These are phyloP conservation scores for Entrophospora sp. DNA, from an alignment of 192 early-diverging fungal genomes.

Conservation along the genomic window DNA sequence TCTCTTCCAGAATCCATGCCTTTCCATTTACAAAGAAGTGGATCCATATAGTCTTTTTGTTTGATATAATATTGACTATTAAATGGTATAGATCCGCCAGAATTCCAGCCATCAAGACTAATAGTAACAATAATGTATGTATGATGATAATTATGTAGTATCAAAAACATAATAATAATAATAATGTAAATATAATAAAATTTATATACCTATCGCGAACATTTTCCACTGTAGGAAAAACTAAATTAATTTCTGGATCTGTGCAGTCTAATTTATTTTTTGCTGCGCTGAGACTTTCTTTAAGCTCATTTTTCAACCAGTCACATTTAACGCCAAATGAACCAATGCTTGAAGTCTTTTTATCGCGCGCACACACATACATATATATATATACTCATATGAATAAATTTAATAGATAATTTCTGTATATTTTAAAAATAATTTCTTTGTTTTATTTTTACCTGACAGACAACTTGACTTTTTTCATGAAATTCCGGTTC, in stretches of 20 bases:
- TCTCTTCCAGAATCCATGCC: slow-evolving; percentile 40
- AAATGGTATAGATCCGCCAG: slow-evolving; percentile 32
- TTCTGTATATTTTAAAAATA: slow-evolving; percentile 2
- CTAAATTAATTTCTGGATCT: slow-evolving; percentile 29
- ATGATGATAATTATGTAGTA: too few relatives aligned
- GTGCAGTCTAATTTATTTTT: slow-evolving; percentile 18
- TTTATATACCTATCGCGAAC: slow-evolving; percentile 36
- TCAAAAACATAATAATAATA: not conserved
- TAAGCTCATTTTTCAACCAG: slow-evolving; percentile 52
- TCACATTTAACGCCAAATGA: slow-evolving; percentile 42
- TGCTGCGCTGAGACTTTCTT: slow-evolving; percentile 26
- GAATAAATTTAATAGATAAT: not conserved
- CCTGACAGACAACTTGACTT: slow-evolving; percentile 40
- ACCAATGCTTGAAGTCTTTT: slow-evolving; percentile 44
- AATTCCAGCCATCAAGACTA: slow-evolving; percentile 54
- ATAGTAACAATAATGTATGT: not conserved
- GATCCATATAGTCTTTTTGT: slow-evolving; percentile 43
- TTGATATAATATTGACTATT: slow-evolving; percentile 38
- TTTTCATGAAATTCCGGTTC: slow-evolving; percentile 11
- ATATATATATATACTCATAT: not conserved
- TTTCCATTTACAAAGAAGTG: slow-evolving; percentile 42
- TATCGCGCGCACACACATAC: not conserved
- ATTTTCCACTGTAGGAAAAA: slow-evolving; percentile 55
- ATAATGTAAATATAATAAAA: not conserved
- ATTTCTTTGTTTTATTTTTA: slow-evolving; percentile 6